A percentile compares a stretch with the other conserved stretches of the same genome.
Conservation (phyloP, 2,329 filamentous ascomycete genomes). For the Coniochaeta ligniaria region DNA sequence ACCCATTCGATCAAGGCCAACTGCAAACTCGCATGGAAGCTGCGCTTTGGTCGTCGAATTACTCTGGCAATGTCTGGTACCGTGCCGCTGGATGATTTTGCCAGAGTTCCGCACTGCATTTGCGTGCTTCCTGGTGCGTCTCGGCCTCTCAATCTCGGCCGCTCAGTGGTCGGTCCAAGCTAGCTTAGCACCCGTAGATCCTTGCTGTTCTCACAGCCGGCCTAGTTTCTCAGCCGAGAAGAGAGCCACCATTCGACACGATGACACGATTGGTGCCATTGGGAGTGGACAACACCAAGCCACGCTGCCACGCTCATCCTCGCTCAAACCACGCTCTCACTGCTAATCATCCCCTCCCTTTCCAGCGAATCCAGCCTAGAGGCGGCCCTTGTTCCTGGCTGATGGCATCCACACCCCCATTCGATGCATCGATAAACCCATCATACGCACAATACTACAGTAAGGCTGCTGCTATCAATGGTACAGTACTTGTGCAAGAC, state of each 20-base stretch:
- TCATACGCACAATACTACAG: background rate
- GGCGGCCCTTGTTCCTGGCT: conserved; percentile 1
- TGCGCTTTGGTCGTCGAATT: conserved; percentile 2
- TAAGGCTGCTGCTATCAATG: background rate
- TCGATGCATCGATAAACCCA: background rate
- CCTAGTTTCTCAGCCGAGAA: conserved; percentile 19
- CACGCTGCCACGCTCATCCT: background rate
- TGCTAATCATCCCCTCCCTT: background rate
- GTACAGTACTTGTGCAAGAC: background rate
- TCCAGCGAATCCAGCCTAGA: background rate
- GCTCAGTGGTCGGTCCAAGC: conserved; percentile 14
- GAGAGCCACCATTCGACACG: conserved; percentile 14
- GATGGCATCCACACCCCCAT: background rate
- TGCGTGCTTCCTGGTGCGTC: conserved; percentile 12
- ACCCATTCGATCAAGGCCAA: background rate
- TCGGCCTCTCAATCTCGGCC: conserved; percentile 14
- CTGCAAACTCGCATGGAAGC: background rate
- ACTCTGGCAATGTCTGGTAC: conserved; percentile 17
- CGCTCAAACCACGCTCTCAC: background rate
- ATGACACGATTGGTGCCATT: conserved; percentile 13
- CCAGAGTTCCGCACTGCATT: conserved; percentile 8
- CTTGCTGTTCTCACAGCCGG: conserved; percentile 16
- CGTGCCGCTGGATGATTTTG: conserved; percentile 16
- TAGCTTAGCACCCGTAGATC: conserved; percentile 16
- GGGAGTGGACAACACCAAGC: background rate